A percentile compares a stretch with the other conserved stretches of the same genome.
Conservation (phyloP, 2,329 filamentous ascomycete genomes). For the Chrysoporthe puriensis region DNA sequence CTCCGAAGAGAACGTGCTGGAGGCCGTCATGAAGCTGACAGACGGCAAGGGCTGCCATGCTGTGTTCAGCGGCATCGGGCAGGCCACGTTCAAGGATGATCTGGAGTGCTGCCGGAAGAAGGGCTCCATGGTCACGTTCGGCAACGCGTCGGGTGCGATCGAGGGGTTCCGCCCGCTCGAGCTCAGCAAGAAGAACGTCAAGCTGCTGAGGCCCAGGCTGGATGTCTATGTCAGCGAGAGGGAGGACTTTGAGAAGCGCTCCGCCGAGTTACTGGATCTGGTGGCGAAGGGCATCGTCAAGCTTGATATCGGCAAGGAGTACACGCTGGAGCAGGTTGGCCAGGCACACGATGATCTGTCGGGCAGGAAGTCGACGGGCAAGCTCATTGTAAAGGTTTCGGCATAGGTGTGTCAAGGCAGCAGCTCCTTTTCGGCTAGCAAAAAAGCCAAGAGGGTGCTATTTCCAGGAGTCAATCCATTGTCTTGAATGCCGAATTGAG, state of each 20-base stretch:
- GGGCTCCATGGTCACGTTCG: constrained; percentile 68
- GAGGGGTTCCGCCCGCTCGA: constrained; percentile 52
- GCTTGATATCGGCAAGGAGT: constrained; percentile 29
- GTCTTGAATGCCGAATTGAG: neutral
- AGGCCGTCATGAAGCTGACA: constrained; percentile 69
- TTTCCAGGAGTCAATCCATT: neutral
- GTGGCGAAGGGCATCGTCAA: constrained; percentile 30
- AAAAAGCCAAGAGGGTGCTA: neutral
- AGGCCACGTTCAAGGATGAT: constrained; percentile 57
- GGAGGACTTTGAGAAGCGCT: constrained; percentile 54
- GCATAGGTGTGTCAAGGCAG: neutral
- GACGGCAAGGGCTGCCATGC: constrained; percentile 72
- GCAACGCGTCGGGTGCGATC: constrained; percentile 66
- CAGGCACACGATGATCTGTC: constrained; percentile 29
- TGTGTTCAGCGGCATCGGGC: constrained; percentile 85
- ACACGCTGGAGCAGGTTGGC: constrained; percentile 27
- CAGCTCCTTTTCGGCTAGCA: neutral
- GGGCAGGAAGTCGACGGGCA: constrained; percentile 28
- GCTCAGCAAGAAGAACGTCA: constrained; percentile 67
- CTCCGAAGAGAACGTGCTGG: constrained; percentile 57
- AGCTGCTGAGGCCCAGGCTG: constrained; percentile 64
- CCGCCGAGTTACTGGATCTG: constrained; percentile 29
- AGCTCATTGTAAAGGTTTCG: constrained; percentile 29
- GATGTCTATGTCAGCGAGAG: constrained; percentile 65
- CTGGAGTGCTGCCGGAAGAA: constrained; percentile 54